A percentile compares a stretch with the other conserved stretches of the same genome.
phyloP scores from a whole-genome alignment of 2,329 filamentous ascomycete genomes.

The Hirsutella rhossiliensis region DNA sequence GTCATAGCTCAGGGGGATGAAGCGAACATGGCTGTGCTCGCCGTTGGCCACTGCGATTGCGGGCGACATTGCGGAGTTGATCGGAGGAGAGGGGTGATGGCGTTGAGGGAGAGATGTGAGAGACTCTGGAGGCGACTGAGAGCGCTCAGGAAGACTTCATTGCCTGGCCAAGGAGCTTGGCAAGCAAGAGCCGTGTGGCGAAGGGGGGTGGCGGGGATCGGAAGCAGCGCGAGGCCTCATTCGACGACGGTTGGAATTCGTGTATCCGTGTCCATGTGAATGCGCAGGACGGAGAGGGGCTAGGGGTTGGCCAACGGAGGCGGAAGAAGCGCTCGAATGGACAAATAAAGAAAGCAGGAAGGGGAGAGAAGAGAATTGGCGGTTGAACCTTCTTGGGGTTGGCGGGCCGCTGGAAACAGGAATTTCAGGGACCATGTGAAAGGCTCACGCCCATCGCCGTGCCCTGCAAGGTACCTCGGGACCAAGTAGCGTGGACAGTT shows the following conservation, averaged over 20 bases:
- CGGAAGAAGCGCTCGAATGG: too few species aligned
- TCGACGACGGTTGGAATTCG: background rate
- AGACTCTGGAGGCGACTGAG: background rate
- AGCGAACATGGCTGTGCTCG: slow-evolving; percentile 35
- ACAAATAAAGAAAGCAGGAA: too few species aligned
- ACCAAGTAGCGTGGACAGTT: too few species aligned
- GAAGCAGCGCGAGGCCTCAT: background rate
- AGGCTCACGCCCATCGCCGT: background rate
- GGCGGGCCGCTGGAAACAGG: background rate
- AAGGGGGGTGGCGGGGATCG: background rate
- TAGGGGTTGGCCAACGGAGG: too few species aligned
- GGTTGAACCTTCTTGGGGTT: too few species aligned
- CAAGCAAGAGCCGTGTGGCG: background rate
- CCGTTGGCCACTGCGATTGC: slow-evolving; percentile 16
- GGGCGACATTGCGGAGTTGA: slow-evolving; percentile 17
- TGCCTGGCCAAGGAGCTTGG: background rate
- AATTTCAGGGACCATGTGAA: slow-evolving; percentile 15
- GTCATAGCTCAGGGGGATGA: slow-evolving; percentile 70
- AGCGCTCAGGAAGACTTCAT: background rate
- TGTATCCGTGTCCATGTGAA: too few species aligned
- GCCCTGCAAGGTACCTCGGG: background rate
- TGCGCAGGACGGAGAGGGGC: too few species aligned
- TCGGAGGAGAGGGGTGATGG: background rate
- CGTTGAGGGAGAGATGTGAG: background rate
- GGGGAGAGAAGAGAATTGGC: too few species aligned